Percentiles rank a stretch among this genome's conserved stretches.
Conservation (phyloP, 495 filamentous ascomycete species). For the Aspergillus diversus region DNA sequence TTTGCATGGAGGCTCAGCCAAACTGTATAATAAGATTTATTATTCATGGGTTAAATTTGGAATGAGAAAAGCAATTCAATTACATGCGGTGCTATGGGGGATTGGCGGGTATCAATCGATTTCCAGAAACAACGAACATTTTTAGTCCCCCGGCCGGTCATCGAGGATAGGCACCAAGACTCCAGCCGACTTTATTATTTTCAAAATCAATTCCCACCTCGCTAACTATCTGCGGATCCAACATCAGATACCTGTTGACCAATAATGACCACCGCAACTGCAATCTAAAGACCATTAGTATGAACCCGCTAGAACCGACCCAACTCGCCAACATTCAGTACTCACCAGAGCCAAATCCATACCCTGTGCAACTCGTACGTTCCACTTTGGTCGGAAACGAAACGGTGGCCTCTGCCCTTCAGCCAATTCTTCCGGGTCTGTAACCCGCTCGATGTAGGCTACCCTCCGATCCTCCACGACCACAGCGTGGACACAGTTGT, state of each 20-base stretch:
- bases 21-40: no score
- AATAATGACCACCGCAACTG: slow-evolving; percentile 18
- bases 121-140: no score
- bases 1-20: no score
- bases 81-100: no score
- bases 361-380: slow-evolving; percentile 18
- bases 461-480: slow-evolving; percentile 14
- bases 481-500: slow-evolving; percentile 23
- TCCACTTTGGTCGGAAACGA: slow-evolving; percentile 24
- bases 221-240: not conserved
- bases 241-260: slow-evolving; percentile 11
- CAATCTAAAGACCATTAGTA: slow-evolving; percentile 10
- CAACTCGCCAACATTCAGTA: not conserved
- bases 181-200: not conserved
- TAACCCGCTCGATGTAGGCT: slow-evolving; percentile 19
- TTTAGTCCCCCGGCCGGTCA: no score
- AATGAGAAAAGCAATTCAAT: no score
- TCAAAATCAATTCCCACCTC: not conserved
- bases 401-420: slow-evolving; percentile 26
- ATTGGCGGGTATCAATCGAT: no score
- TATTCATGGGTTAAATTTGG: no score
- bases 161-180: not conserved
- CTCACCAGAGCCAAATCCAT: slow-evolving; percentile 26
- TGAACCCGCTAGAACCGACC: not conserved
- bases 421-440: slow-evolving; percentile 12